Evolutionary conservation across 306 rosid genomes (phyloP).

Genomic region (Ceratonia siliqua): DNA sequence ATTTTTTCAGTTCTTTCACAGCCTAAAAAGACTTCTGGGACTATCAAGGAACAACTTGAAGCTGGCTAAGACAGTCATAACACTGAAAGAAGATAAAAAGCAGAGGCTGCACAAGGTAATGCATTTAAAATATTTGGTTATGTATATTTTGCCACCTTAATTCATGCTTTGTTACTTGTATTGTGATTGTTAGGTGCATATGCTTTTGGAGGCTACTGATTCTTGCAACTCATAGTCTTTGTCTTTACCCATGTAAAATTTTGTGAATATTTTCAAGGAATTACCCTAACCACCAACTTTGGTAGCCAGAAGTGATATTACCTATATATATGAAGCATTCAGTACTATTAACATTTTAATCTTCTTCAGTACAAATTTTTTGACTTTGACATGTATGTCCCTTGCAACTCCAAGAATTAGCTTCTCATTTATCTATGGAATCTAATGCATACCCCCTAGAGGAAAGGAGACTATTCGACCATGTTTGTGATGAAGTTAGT

Average conservation of each 20-base stretch:
- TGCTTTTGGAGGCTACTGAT: neutral
- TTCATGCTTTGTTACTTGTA: neutral
- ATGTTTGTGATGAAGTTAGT: constrained; percentile 75
- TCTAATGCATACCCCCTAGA: constrained; percentile 70
- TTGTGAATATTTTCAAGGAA: constrained; percentile 6
- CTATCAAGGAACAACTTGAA: constrained; percentile 57
- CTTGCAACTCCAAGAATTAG: constrained; percentile 64
- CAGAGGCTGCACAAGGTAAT: constrained; percentile 78
- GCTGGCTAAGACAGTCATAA: constrained; percentile 78
- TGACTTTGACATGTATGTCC: neutral
- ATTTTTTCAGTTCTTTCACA: constrained; percentile 16
- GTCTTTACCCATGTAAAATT: neutral
- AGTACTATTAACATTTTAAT: too few relatives aligned
- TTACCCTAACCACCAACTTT: neutral
- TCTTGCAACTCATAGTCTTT: constrained; percentile 10
- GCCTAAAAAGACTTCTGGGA: constrained; percentile 50
- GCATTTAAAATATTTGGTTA: constrained; percentile 14
- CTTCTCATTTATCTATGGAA: constrained; percentile 70
- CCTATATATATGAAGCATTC: too few relatives aligned
- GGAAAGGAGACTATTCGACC: constrained; percentile 64
- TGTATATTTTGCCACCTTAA: neutral
- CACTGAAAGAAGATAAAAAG: constrained; percentile 73
- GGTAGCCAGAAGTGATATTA: constrained; percentile 23
- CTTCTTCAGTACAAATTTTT: too few relatives aligned
- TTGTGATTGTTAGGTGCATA: neutral